phyloP scores from a whole-genome alignment of 1,139 yeast species.

The Zygoascus meyerae region DNA sequence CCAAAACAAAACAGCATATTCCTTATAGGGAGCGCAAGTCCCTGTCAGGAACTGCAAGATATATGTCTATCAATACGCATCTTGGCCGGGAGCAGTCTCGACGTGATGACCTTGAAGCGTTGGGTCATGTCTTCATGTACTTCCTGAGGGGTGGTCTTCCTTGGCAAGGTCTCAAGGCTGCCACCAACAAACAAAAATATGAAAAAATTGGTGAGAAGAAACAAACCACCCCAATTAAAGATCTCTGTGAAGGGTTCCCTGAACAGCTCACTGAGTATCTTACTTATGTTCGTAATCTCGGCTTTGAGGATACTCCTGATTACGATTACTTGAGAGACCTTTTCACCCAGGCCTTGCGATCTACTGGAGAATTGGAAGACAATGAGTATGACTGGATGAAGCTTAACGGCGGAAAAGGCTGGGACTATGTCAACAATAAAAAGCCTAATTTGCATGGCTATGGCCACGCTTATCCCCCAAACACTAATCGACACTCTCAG shows the following conservation, averaged over 20 bases:
- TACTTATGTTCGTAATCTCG: constrained; percentile 73
- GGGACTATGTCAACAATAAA: constrained; percentile 78
- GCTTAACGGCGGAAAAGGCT: constrained; percentile 85
- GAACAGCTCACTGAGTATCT: constrained; percentile 81
- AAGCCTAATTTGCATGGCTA: constrained; percentile 90
- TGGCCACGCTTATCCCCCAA: constrained; percentile 61
- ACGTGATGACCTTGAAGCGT: constrained; percentile 90
- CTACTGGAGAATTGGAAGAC: constrained; percentile 69
- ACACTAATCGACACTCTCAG: constrained; percentile 23
- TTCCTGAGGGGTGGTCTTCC: constrained; percentile 91
- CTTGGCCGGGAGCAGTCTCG: constrained; percentile 94
- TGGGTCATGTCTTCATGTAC: constrained; percentile 93
- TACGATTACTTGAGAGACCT: constrained; percentile 76
- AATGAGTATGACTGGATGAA: constrained; percentile 95
- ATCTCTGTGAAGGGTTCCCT: constrained; percentile 78
- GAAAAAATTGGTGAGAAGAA: constrained; percentile 96
- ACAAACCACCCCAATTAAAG: constrained; percentile 73
- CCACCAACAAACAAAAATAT: constrained; percentile 91
- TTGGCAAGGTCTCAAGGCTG: constrained; percentile 99
- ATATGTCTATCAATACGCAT: constrained; percentile 96
- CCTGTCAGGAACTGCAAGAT: constrained; percentile 92
- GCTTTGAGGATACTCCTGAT: constrained; percentile 93
- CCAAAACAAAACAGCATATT: constrained; percentile 88
- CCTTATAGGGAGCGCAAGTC: constrained; percentile 95
- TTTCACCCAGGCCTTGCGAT: constrained; percentile 66